These are phyloP conservation scores for Colletotrichum cereale DNA, from an alignment of 2,329 filamentous ascomycete genomes.

Conservation along the genomic window DNA sequence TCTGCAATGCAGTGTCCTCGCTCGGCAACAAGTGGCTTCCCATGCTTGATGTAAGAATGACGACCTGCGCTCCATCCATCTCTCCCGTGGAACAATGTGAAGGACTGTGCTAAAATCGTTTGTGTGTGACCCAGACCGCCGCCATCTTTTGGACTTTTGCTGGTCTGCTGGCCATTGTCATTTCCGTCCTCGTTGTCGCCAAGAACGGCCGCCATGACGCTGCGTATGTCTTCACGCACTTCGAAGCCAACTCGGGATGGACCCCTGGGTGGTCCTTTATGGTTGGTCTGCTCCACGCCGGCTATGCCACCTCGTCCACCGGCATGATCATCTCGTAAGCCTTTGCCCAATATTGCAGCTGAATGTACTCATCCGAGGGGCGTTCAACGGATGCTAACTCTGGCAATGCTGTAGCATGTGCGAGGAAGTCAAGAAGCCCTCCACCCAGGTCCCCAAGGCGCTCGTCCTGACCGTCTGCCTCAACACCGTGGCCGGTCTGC, in stretches of 20 bases:
- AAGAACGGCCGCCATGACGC: constrained; percentile 75
- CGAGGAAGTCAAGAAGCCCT: constrained; percentile 76
- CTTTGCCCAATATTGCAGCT: constrained; percentile 42
- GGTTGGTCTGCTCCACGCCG: constrained; percentile 78
- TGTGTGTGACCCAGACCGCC: constrained; percentile 65
- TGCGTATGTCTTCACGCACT: constrained; percentile 75
- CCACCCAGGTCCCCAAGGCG: constrained; percentile 77
- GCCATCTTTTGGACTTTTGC: constrained; percentile 82
- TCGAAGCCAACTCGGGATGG: constrained; percentile 79
- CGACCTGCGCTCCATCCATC: too few species aligned
- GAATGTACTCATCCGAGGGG: background rate
- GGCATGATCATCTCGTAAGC: constrained; percentile 84
- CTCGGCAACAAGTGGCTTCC: constrained; percentile 77
- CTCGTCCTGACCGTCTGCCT: constrained; percentile 77
- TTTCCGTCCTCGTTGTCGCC: constrained; percentile 74
- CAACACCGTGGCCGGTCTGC: constrained; percentile 74
- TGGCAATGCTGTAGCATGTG: constrained; percentile 68
- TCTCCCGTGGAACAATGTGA: background rate
- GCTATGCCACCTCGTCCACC: constrained; percentile 80
- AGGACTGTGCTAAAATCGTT: constrained; percentile 12
- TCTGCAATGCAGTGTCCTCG: constrained; percentile 74
- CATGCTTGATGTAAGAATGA: constrained; percentile 72
- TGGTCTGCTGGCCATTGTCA: constrained; percentile 74
- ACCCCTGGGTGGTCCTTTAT: constrained; percentile 78
- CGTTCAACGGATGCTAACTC: constrained; percentile 26